Conservation (phyloP, 2,329 filamentous ascomycete genomes). For the Xylariaceae sp. region DNA sequence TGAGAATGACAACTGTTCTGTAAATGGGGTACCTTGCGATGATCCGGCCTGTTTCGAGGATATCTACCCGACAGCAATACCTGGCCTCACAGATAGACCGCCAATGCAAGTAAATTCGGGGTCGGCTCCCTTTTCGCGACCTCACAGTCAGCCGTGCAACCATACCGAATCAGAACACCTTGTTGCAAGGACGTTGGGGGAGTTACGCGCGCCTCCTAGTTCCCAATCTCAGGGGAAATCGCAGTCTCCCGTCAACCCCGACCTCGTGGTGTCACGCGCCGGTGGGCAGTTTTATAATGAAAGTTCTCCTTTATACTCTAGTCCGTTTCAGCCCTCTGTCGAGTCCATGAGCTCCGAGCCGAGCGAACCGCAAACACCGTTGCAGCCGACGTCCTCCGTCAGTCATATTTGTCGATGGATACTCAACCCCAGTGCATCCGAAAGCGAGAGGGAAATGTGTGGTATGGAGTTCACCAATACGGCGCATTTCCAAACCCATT, state of each 20-base stretch:
- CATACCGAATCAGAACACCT: slow-evolving; percentile 33
- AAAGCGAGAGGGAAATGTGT: slow-evolving; percentile 20
- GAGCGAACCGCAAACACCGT: not conserved
- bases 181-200: slow-evolving; percentile 29
- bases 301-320: slow-evolving; percentile 11
- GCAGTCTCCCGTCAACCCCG: slow-evolving; percentile 12
- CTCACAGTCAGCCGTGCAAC: slow-evolving; percentile 26
- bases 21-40: slow-evolving; percentile 28
- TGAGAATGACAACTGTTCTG: slow-evolving; percentile 30
- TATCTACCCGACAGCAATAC: slow-evolving; percentile 3
- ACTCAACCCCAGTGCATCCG: slow-evolving; percentile 9
- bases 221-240: slow-evolving; percentile 14
- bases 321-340: slow-evolving; percentile 2
- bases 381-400: slow-evolving; percentile 2
- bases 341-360: slow-evolving; percentile 2
- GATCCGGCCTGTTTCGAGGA: slow-evolving; percentile 27
- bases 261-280: slow-evolving; percentile 15
- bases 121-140: not conserved
- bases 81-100: not conserved
- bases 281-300: slow-evolving; percentile 14
- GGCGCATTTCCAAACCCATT: slow-evolving; percentile 27
- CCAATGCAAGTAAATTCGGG: not conserved
- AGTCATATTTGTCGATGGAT: slow-evolving; percentile 29
- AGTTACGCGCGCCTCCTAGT: slow-evolving; percentile 26
- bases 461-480: slow-evolving; percentile 25